These are phyloP conservation scores for Boletus fagicola DNA, from an alignment of 768 basidiomycete genomes.

Conservation along the genomic window DNA sequence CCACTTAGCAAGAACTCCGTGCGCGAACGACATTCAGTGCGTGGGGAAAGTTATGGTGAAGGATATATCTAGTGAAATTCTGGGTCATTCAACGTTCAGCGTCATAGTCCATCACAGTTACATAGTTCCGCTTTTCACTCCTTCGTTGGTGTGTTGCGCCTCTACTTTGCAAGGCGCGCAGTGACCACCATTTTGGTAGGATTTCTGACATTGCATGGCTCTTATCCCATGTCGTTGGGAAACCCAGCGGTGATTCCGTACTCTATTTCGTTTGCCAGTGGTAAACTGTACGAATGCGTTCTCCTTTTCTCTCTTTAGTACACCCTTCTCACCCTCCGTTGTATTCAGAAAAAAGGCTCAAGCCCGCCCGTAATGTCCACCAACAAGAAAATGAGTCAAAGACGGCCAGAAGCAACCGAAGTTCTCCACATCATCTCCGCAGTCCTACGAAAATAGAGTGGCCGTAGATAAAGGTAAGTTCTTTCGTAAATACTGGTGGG, in stretches of 20 bases:
- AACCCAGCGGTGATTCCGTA: background rate
- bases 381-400: background rate
- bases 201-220: background rate
- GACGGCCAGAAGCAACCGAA: background rate
- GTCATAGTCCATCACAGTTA: too few relatives aligned
- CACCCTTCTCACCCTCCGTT: background rate
- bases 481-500: background rate
- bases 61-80: too few relatives aligned
- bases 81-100: too few relatives aligned
- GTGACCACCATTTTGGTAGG: background rate
- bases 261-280: background rate
- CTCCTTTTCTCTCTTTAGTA: background rate
- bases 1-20: too few relatives aligned
- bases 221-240: background rate
- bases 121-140: background rate
- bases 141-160: background rate
- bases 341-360: background rate
- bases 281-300: background rate
- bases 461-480: background rate
- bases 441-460: background rate
- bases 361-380: background rate
- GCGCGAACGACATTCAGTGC: too few relatives aligned
- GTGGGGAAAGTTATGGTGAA: too few relatives aligned
- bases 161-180: background rate
- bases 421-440: background rate